These are phyloP conservation scores for Apiotrichum domesticum DNA, from an alignment of 1,284 basidiomycete genomes.

Conservation along the genomic window DNA sequence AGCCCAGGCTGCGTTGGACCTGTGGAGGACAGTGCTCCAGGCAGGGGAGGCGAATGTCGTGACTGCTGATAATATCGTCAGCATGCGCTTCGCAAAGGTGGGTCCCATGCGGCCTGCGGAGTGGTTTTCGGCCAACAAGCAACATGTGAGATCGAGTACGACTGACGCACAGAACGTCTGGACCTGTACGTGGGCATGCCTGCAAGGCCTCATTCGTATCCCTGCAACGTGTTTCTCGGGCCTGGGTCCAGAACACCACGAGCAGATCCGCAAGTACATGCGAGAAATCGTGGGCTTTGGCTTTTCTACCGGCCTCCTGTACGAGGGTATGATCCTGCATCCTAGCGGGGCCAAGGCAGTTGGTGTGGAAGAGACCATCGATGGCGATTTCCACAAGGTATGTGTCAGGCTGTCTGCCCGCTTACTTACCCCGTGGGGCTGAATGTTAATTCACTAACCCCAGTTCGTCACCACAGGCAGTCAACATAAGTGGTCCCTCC, in stretches of 20 bases:
- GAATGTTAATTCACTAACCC: neutral
- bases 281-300: slow-evolving; percentile 36
- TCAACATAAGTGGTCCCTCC: slow-evolving; percentile 38
- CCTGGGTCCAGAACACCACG: slow-evolving; percentile 20
- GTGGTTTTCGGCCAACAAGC: too few relatives aligned
- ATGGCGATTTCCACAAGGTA: slow-evolving; percentile 11
- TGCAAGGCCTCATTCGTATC: slow-evolving; percentile 36
- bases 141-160: too few relatives aligned
- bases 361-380: slow-evolving; percentile 14
- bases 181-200: slow-evolving; percentile 38
- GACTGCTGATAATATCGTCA: slow-evolving; percentile 26
- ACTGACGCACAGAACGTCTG: slow-evolving; percentile 36
- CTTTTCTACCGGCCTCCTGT: slow-evolving; percentile 32
- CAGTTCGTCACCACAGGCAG: slow-evolving; percentile 7
- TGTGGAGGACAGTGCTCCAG: slow-evolving; percentile 20
- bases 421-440: neutral
- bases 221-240: slow-evolving; percentile 24
- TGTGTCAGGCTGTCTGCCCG: neutral
- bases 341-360: slow-evolving; percentile 20
- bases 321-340: slow-evolving; percentile 31
- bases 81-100: slow-evolving; percentile 35
- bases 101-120: neutral
- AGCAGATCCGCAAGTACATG: slow-evolving; percentile 33
- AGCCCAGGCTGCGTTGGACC: slow-evolving; percentile 22
- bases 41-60: slow-evolving; percentile 25